Base-by-base conservation (phyloP, 2,329 filamentous ascomycete genomes). In the Magnaporthales sp. region DNA sequence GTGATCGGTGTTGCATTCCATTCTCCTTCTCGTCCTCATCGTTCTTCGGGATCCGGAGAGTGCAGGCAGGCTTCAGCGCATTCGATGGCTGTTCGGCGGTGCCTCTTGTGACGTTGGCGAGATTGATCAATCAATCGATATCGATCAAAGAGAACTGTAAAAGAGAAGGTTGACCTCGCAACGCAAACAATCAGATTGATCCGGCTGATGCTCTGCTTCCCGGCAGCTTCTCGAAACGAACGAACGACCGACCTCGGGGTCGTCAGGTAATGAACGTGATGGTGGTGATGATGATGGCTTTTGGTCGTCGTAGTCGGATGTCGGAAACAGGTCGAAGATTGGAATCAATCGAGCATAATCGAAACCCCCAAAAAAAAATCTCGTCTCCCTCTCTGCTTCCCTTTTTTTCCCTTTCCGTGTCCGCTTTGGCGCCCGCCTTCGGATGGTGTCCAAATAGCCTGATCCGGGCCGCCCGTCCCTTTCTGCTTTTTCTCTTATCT, bases 1-100 rank as follows among this genome's bases (percentile, higher is more conserved):
- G 69, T 63, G 69, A 66, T 67, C 66, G 66, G 54, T 4, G 54
- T 68, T 67, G 69, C 71, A 70, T 69, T 70, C 70, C 71, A 73
- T 71, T 64, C 61, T 70, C 61, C 62, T 69, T 63, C 22, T 67
- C 64, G 65, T 46, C 54, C n/a, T 58, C 24, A 26, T 58, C 22
- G 54, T 58, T 26, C n/a, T 58, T 26, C n/a, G 22, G 11, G 22
- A 58, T 58, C 54, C 4, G 54, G 15, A n/a, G n/a, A 58, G 54
- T 58, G 24, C n/a, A 26, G 24, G 54, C 19, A 56, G 51, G 51
- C n/a, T 56, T 56, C 51, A 56, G 51, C 51, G 22, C 51, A 56
- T 7, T 58, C 54, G 24, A 58, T 58, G 54, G 54, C 22, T 58
- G n/a, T 22, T 58, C 54, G 24, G 24, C 9, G 2, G 38, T 26